Base-by-base conservation (phyloP, 176 grass and related monocot genomes). In the Secale cereale region DNA sequence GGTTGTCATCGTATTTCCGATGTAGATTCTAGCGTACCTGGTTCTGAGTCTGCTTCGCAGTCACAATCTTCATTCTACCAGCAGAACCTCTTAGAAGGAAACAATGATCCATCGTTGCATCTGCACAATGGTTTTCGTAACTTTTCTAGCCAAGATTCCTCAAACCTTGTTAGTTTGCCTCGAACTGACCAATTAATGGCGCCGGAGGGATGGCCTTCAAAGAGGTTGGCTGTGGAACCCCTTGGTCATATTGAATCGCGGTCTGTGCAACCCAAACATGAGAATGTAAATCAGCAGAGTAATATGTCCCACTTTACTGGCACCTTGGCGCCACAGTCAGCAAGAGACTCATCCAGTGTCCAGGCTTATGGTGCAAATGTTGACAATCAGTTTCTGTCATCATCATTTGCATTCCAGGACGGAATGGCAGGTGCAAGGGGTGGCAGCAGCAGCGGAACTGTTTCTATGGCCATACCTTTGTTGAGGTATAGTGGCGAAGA, bases 171-270 rank as follows among this genome's bases (percentile, higher is more conserved):
- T 80, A 90, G 82, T 82, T 75, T 98, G 67, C 87, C 84, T 76
- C 88, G 71, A 88, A 81, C 63, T 69, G 76, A 86, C 52, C 88
- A 90, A 36, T 77, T 93, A 73, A 83, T 89, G 63, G 39, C 80
- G 66, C 84, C 95, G 32, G 87, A 88, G 57, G 87, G 86, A 85
- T 98, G 95, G 95, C 79, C 91, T 82, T 95, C 91, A 73, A 98
- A 98, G 80, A 81, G 89, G 61, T 72, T 95, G 70, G 89, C 89
- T 19, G 82, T 93, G 74, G 95, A 95, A 76, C 71, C 90, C 62
- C 28, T 74, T 85, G 56, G 71, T 93, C 45, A 74, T 83, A 22
- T 85, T 82, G 92, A 82, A 77, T 54, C 63, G 23, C 87, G 59
- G 86, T 77, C 89, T 63, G 26, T 91, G 28, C 86, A 90, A 45